Base-by-base conservation (phyloP, 495 filamentous ascomycete genomes). In the Penicillium ucsense region DNA sequence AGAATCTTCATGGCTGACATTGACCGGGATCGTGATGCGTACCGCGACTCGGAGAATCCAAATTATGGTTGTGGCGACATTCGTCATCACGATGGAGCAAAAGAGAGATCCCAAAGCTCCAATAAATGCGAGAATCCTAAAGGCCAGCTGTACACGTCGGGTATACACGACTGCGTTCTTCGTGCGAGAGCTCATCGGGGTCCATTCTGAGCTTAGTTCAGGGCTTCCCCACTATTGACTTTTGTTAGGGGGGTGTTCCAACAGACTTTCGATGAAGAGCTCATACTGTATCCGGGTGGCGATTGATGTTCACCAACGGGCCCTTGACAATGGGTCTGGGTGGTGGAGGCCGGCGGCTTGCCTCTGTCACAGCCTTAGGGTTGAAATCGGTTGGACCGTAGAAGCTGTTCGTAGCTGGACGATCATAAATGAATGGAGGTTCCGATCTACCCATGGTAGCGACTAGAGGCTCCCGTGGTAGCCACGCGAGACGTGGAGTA, bases 31-130 rank as follows among this genome's bases (percentile, higher is more conserved):
- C 20, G 3, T 12, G n/a, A 6, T 3, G 67, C 82, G 53, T 78
- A 94, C 88, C 8, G 83, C 83, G 32, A 88, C 80, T 40, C 88
- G 67, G 54, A 94, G 72, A 38, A 94, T 79, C 84, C 86, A 94
- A 40, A 81, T 75, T 6, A 79, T 66, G 7, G 80, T 68, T 6
- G 61, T 60, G 8, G 80, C 62, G n/a, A 82, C 77, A 38, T 79
- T 76, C 58, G 73, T 80, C 45, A 94, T 78, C 45, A 85, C 74
- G 47, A 94, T 86, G 43, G 84, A 80, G 48, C 83, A 79, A 31
- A 83, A 77, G 35, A 94, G 60, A 30, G 88, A 68, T 10, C 85
- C 88, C 12, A 84, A 58, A 8, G 86, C 84, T 7, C 72, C 81
- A 12, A 87, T 47, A n/a, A 89, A 59, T 53, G 83, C 73, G 6